Conservation (phyloP, 129 eudicot species). For the Centrapalus pauciflorus region DNA sequence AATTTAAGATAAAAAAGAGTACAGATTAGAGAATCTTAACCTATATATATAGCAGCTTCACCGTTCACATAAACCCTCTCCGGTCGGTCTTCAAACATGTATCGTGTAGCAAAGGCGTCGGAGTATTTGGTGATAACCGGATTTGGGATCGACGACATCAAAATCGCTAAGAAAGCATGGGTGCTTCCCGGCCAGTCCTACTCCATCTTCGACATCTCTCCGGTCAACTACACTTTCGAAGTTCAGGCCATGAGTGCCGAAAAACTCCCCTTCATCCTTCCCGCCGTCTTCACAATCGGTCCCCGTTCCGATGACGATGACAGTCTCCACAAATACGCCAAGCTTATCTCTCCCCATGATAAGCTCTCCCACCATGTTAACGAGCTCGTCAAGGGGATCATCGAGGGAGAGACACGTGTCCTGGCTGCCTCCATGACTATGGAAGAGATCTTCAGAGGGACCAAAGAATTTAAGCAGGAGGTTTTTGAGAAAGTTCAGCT, state of each 20-base stretch:
- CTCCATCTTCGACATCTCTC: slow-evolving; percentile 37
- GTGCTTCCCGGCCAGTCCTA: slow-evolving; percentile 46
- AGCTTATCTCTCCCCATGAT: slow-evolving; percentile 42
- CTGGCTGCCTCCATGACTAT: slow-evolving; percentile 62
- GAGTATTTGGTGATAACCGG: slow-evolving; percentile 49
- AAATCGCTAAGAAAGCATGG: slow-evolving; percentile 46
- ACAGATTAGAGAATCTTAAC: too few species aligned
- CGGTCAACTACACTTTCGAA: slow-evolving; percentile 48
- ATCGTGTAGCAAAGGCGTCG: slow-evolving; percentile 44
- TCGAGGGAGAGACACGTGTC: slow-evolving; percentile 56
- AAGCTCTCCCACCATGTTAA: slow-evolving; percentile 37
- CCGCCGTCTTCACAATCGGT: slow-evolving; percentile 55
- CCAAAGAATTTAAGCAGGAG: slow-evolving; percentile 48
- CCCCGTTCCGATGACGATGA: slow-evolving; percentile 27
- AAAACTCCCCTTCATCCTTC: slow-evolving; percentile 47
- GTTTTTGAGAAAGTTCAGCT: slow-evolving; percentile 47
- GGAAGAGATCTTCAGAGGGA: slow-evolving; percentile 52
- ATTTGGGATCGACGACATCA: slow-evolving; percentile 29
- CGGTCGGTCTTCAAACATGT: too few species aligned
- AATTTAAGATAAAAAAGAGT: too few species aligned
- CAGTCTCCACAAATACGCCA: slow-evolving; percentile 50
- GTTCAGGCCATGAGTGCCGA: slow-evolving; percentile 63
- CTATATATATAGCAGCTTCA: too few species aligned
- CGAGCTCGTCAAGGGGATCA: slow-evolving; percentile 49
- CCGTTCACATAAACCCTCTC: background rate